These are phyloP conservation scores for Hypoxylon sp. DNA, from an alignment of 2,329 filamentous ascomycete species.

Conservation along the genomic window DNA sequence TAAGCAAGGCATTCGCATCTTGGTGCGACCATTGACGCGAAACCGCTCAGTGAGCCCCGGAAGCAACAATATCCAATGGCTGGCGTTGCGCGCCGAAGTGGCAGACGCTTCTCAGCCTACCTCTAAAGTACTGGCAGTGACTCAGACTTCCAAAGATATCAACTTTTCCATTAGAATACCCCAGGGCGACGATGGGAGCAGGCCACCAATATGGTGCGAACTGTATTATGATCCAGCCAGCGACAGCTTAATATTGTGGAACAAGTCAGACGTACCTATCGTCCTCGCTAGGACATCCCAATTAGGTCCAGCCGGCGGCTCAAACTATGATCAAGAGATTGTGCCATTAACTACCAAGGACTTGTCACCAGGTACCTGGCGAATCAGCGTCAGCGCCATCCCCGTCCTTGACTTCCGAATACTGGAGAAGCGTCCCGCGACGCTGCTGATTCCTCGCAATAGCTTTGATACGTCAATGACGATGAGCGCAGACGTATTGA, in stretches of 20 bases:
- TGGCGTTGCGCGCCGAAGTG: constrained; percentile 69
- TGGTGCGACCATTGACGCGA: constrained; percentile 69
- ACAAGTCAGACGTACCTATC: constrained; percentile 69
- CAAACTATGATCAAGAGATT: constrained; percentile 62
- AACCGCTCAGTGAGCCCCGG: constrained; percentile 70
- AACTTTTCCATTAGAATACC: constrained; percentile 73
- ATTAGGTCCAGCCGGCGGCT: constrained; percentile 58
- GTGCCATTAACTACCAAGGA: constrained; percentile 63
- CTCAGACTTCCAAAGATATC: constrained; percentile 72
- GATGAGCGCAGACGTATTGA: constrained; percentile 56
- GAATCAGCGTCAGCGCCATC: constrained; percentile 65
- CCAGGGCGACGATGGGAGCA: constrained; percentile 59
- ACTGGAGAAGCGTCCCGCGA: constrained; percentile 67
- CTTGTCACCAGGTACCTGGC: constrained; percentile 70
- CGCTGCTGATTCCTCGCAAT: constrained; percentile 55
- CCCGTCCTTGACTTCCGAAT: constrained; percentile 72
- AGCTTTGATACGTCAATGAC: constrained; percentile 52
- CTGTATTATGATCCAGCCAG: constrained; percentile 73
- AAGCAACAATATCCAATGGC: constrained; percentile 70
- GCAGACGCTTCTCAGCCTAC: constrained; percentile 66
- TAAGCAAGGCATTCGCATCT: constrained; percentile 69
- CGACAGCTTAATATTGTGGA: constrained; percentile 71
- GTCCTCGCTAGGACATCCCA: constrained; percentile 64
- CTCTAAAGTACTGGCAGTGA: constrained; percentile 72
- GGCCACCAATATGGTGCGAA: constrained; percentile 71